Conservation (phyloP, 1,284 basidiomycete species). For the Ganoderma sp. region DNA sequence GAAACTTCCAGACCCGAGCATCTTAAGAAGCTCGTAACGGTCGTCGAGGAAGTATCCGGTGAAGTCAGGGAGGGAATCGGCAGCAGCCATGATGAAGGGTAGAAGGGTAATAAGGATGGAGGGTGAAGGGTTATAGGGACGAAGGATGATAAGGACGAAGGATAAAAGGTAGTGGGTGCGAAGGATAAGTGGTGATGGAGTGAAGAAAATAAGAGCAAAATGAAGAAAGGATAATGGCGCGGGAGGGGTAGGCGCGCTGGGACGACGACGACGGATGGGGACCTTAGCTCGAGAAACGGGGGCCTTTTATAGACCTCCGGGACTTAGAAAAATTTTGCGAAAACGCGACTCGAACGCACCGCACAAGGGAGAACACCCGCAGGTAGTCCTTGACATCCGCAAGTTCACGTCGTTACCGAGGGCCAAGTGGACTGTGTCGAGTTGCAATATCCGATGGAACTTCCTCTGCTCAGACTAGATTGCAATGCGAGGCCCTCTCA, state of each 20-base stretch:
- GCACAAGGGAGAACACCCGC: background rate
- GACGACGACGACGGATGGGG: constrained; percentile 2
- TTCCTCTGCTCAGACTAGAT: background rate
- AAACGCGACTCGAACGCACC: background rate
- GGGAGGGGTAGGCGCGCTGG: background rate
- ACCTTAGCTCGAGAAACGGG: background rate
- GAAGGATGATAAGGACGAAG: background rate
- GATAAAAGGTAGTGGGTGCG: background rate
- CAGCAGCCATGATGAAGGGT: background rate
- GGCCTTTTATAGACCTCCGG: background rate
- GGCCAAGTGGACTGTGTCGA: background rate
- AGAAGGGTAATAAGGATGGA: background rate
- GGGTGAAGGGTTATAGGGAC: too few species aligned
- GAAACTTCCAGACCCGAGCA: constrained; percentile 40
- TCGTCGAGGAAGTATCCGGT: constrained; percentile 19
- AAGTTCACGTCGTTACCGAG: background rate
- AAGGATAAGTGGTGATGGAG: background rate
- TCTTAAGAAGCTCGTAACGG: constrained; percentile 23
- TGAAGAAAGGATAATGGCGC: background rate
- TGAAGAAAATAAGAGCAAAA: background rate
- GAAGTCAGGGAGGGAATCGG: constrained; percentile 27
- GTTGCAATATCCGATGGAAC: background rate
- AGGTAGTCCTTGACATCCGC: background rate
- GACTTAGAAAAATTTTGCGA: background rate
- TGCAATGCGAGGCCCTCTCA: background rate